Evolutionary conservation across 2,329 filamentous ascomycete genomes (phyloP).

Genomic region (Pyrenophora tritici-repentis): DNA sequence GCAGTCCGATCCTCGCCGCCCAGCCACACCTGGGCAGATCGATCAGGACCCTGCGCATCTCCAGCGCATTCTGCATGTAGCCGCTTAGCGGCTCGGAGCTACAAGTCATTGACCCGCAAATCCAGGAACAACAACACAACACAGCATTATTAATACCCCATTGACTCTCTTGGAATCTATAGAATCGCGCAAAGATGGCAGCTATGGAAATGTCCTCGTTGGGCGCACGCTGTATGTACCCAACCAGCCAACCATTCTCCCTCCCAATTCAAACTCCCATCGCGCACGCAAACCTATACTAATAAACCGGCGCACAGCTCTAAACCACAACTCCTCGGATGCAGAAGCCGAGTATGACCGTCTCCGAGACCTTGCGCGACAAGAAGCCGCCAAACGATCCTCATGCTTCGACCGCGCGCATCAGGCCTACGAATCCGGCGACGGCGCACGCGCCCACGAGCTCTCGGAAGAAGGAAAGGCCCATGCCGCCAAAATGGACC

Average conservation of each 20-base stretch:
- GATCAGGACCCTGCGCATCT: constrained; percentile 27
- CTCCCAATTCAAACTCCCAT: neutral
- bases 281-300: constrained; percentile 1
- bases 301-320: constrained; percentile 25
- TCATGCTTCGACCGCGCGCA: constrained; percentile 72
- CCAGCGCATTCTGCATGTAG: constrained; percentile 22
- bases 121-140: constrained; percentile 6
- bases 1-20: constrained; percentile 11
- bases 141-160: constrained; percentile 15
- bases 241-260: neutral
- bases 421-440: constrained; percentile 80
- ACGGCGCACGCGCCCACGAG: constrained; percentile 81
- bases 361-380: constrained; percentile 78
- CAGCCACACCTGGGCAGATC: constrained; percentile 2
- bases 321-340: constrained; percentile 42
- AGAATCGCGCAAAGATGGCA: constrained; percentile 28
- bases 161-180: constrained; percentile 1
- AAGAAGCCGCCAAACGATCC: constrained; percentile 78
- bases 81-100: constrained; percentile 22
- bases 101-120: constrained; percentile 9
- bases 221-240: constrained; percentile 42
- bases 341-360: constrained; percentile 88
- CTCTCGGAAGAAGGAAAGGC: constrained; percentile 83
- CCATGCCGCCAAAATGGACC: constrained; percentile 82
- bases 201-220: constrained; percentile 44